Conservation (phyloP, 805 yeast species). For the Saturnispora hagleri region DNA sequence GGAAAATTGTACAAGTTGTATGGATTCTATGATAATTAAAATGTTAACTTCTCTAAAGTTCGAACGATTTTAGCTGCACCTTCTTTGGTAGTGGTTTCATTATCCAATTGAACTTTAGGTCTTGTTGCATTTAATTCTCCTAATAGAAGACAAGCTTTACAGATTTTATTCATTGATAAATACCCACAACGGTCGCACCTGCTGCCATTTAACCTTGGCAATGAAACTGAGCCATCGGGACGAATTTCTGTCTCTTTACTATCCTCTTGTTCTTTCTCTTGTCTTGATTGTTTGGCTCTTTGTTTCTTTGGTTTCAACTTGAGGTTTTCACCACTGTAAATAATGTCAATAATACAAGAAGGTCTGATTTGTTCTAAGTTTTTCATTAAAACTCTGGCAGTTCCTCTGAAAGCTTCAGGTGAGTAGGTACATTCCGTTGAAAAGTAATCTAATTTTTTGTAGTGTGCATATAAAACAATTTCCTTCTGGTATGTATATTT, state of each 20-base stretch:
- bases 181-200: constrained; percentile 88
- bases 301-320: constrained; percentile 51
- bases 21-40: constrained; percentile 28
- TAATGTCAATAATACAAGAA: constrained; percentile 87
- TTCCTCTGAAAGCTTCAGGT: constrained; percentile 97
- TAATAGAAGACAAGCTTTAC: constrained; percentile 86
- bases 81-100: constrained; percentile 29
- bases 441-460: constrained; percentile 88
- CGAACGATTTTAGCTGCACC: constrained; percentile 59
- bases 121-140: constrained; percentile 75
- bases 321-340: constrained; percentile 86
- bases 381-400: constrained; percentile 88
- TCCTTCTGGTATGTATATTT: constrained; percentile 96
- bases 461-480: constrained; percentile 94
- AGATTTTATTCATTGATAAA: constrained; percentile 74
- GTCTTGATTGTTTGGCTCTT: constrained; percentile 20
- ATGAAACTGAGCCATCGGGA: constrained; percentile 52
- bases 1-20: neutral
- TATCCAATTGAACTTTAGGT: constrained; percentile 53
- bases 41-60: constrained; percentile 54
- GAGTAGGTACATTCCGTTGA: constrained; percentile 97
- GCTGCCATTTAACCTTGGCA: constrained; percentile 46
- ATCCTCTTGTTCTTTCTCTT: constrained; percentile 17
- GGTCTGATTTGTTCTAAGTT: constrained; percentile 86
- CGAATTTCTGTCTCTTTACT: constrained; percentile 41